Evolutionary conservation across 257 asterid genomes (phyloP), one percentile per base, ranked within the genome.

Genomic region (Ballota nigra): DNA sequence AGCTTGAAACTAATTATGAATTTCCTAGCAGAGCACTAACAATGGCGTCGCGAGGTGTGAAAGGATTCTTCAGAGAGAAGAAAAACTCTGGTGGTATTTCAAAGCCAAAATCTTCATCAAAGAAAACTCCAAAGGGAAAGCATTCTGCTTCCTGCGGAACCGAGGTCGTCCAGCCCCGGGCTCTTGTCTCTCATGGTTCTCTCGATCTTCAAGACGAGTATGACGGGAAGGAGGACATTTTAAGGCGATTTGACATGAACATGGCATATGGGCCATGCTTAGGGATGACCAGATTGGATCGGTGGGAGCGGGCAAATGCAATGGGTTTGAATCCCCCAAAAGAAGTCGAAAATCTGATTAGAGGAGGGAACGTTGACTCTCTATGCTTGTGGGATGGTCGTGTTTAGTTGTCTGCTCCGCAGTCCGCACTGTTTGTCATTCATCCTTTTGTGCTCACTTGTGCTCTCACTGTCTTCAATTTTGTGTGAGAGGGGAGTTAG

Each of bases 211-310:
- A 85, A 81, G 95, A 83, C 68, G 86, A 82, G 45, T 74, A 60
- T 75, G 91, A 87, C 79, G 87, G 34, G 18, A 77, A 78, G 24
- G 95, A 87, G 84, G 84, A 75, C 66, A 60, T 83, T 66, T 82
- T 91, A 22, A 84, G 92, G 84, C 91, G 83, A 66, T 89, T 91
- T 38, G 97, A 91, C 83, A 49, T 87, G 92, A 87, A 87, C 84
- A 86, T 87, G 89, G 88, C 80, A 8, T 91, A 84, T 49, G 97
- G 97, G 38, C 95, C 97, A 6, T 91, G 97, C 83, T 36, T 91
- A 51, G 97, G 97, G 70, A 82, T 91, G 88, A 77, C 61, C 73
- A 82, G 96, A 57, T 76, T 86, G 58, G 96, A 81, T 0, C 92
- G 97, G 7, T 91, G 92, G 95, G 86, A 84, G 45, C 88, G 96